phyloP scores from a whole-genome alignment of 352 stramenopile genomes.

The Pythium chondricola region DNA sequence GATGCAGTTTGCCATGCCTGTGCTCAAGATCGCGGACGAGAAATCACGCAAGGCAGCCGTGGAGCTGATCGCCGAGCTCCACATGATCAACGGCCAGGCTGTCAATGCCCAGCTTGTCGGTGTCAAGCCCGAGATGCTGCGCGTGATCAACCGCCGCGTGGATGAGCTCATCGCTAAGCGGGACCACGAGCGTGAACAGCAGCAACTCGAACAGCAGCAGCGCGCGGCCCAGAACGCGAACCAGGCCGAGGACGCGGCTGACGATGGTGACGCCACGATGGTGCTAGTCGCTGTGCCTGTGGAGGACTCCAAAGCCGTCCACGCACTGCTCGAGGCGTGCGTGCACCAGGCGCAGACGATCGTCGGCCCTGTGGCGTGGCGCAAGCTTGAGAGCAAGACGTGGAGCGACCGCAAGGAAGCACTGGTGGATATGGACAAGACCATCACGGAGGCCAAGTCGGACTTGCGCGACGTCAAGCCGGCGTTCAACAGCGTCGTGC shows the following conservation, averaged over 20 bases:
- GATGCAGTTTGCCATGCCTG: conserved; percentile 62
- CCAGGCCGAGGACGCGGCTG: conserved; percentile 35
- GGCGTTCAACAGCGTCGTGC: conserved; percentile 48
- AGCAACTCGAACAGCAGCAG: conserved; percentile 23
- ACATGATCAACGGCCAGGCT: conserved; percentile 27
- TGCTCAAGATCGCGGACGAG: conserved; percentile 69
- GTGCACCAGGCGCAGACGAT: conserved; percentile 33
- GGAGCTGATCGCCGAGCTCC: conserved; percentile 62
- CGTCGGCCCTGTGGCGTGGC: conserved; percentile 59
- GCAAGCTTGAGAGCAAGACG: conserved; percentile 76
- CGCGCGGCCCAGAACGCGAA: conserved; percentile 26
- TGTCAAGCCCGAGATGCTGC: conserved; percentile 72
- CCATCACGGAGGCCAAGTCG: conserved; percentile 58
- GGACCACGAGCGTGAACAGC: conserved; percentile 23
- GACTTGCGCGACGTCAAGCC: conserved; percentile 64
- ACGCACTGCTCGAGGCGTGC: conserved; percentile 36
- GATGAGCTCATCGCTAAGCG: conserved; percentile 54
- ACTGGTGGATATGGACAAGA: conserved; percentile 67
- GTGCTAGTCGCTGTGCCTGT: conserved; percentile 30
- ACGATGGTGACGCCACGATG: conserved; percentile 17
- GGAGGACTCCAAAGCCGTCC: conserved; percentile 45
- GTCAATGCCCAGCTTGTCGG: conserved; percentile 36
- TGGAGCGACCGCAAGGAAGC: conserved; percentile 82
- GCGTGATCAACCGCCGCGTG: conserved; percentile 63
- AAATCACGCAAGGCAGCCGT: conserved; percentile 67